Percentiles rank a stretch among this genome's conserved stretches.
These are phyloP conservation scores for Hypoxylon lienhwacheense DNA, from an alignment of 495 filamentous ascomycete species.

Conservation along the genomic window DNA sequence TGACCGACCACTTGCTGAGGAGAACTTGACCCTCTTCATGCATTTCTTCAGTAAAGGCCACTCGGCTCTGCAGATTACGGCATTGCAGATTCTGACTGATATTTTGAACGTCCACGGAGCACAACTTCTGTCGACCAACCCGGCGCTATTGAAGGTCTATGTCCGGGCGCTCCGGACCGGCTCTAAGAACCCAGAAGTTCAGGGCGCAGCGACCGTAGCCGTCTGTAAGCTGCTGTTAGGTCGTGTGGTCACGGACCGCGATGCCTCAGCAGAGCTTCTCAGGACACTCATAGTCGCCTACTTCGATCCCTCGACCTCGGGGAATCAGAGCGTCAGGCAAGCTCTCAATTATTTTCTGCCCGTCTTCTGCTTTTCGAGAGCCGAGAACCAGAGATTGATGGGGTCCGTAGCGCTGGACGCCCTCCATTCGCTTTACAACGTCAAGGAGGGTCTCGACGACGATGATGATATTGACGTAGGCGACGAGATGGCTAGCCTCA, in stretches of 20 bases:
- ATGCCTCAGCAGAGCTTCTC: slow-evolving; percentile 67
- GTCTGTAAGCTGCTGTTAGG: slow-evolving; percentile 86
- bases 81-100: slow-evolving; percentile 90
- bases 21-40: slow-evolving; percentile 91
- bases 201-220: slow-evolving; percentile 78
- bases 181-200: slow-evolving; percentile 68
- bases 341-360: slow-evolving; percentile 93
- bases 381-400: slow-evolving; percentile 81
- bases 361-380: slow-evolving; percentile 83
- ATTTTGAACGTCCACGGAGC: slow-evolving; percentile 86
- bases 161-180: slow-evolving; percentile 72
- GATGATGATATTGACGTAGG: slow-evolving; percentile 78
- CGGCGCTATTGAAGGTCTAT: slow-evolving; percentile 73
- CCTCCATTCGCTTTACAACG: slow-evolving; percentile 63
- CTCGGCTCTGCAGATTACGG: slow-evolving; percentile 81
- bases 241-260: slow-evolving; percentile 60
- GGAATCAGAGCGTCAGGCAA: slow-evolving; percentile 86
- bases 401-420: slow-evolving; percentile 66
- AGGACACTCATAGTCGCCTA: slow-evolving; percentile 81
- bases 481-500: slow-evolving; percentile 77
- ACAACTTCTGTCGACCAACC: slow-evolving; percentile 62
- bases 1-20: slow-evolving; percentile 85
- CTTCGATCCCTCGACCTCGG: slow-evolving; percentile 82
- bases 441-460: slow-evolving; percentile 72
- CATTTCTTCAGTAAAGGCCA: slow-evolving; percentile 95